These are phyloP conservation scores for Termitomyces sp. DNA, from an alignment of 768 basidiomycete species.

Conservation along the genomic window DNA sequence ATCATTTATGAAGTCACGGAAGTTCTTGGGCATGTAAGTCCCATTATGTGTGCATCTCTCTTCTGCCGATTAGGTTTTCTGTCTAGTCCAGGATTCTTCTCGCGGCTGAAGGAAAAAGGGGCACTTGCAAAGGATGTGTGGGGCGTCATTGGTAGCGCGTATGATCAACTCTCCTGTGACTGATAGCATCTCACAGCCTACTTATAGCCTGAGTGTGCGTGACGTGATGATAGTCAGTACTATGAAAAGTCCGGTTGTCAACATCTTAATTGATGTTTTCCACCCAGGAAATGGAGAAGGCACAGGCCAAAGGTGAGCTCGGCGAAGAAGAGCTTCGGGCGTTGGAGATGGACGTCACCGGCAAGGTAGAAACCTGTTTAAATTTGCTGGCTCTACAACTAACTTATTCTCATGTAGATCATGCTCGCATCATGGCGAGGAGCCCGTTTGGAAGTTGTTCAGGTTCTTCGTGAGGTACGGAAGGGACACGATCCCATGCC, in stretches of 20 bases:
- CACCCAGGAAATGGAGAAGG: conserved; percentile 74
- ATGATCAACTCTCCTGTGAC: conserved; percentile 26
- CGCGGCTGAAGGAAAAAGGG: conserved; percentile 91
- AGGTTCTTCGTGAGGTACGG: conserved; percentile 69
- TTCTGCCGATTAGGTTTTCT: not conserved
- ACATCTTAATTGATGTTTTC: not conserved
- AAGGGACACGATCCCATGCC: not conserved
- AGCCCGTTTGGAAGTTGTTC: conserved; percentile 89
- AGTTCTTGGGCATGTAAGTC: conserved; percentile 83
- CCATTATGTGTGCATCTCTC: not conserved
- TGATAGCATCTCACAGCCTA: not conserved
- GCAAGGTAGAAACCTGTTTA: conserved; percentile 52
- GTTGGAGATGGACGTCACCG: conserved; percentile 89
- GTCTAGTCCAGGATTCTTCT: conserved; percentile 83
- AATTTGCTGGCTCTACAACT: not conserved
- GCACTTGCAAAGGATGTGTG: conserved; percentile 92
- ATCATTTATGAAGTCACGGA: conserved; percentile 85
- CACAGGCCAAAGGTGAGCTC: conserved; percentile 85
- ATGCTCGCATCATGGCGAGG: conserved; percentile 98
- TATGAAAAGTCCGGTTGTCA: not conserved
- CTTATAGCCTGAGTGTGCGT: conserved; percentile 60
- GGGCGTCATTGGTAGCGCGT: conserved; percentile 96
- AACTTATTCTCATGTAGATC: conserved; percentile 41
- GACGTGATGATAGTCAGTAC: conserved; percentile 57
- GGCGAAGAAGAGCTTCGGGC: conserved; percentile 81